These are phyloP conservation scores for Styphnolobium japonicum DNA, from an alignment of 306 rosid species.

Conservation along the genomic window DNA sequence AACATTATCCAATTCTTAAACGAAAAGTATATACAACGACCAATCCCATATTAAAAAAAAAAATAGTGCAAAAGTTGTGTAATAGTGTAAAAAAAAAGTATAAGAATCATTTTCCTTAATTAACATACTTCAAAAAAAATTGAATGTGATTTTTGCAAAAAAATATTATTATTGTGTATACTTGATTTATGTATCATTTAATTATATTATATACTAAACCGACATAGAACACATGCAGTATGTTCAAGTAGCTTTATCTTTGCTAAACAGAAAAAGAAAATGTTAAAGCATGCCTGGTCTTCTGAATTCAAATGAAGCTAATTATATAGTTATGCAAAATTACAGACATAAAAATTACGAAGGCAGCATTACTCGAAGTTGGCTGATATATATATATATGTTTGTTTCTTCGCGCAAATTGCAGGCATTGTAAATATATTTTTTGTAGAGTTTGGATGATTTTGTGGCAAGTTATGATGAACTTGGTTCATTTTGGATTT, in stretches of 20 bases:
- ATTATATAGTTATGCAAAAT: slow-evolving; percentile 3
- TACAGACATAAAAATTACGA: slow-evolving; percentile 29
- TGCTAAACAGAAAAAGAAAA: slow-evolving; percentile 26
- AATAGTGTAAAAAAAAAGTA: too few species aligned
- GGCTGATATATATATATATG: slow-evolving; percentile 27
- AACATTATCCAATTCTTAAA: too few species aligned
- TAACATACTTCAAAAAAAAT: too few species aligned
- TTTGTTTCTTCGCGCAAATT: slow-evolving; percentile 21
- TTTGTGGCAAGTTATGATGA: slow-evolving; percentile 33
- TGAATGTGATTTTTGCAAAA: too few species aligned
- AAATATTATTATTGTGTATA: too few species aligned
- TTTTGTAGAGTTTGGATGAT: slow-evolving; percentile 40
- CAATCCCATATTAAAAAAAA: too few species aligned
- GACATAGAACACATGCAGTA: too few species aligned
- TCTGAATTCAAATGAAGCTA: background rate
- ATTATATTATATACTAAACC: too few species aligned
- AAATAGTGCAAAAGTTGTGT: too few species aligned
- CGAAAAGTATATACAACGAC: too few species aligned
- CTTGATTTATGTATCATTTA: too few species aligned
- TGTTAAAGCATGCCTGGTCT: slow-evolving; percentile 25
- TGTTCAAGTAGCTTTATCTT: background rate
- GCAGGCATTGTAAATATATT: slow-evolving; percentile 41
- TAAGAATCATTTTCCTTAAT: too few species aligned
- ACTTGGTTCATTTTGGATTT: slow-evolving; percentile 37
- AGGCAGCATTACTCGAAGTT: slow-evolving; percentile 14